These are phyloP conservation scores for Clitoria ternatea DNA, from an alignment of 306 rosid genomes.

Conservation along the genomic window DNA sequence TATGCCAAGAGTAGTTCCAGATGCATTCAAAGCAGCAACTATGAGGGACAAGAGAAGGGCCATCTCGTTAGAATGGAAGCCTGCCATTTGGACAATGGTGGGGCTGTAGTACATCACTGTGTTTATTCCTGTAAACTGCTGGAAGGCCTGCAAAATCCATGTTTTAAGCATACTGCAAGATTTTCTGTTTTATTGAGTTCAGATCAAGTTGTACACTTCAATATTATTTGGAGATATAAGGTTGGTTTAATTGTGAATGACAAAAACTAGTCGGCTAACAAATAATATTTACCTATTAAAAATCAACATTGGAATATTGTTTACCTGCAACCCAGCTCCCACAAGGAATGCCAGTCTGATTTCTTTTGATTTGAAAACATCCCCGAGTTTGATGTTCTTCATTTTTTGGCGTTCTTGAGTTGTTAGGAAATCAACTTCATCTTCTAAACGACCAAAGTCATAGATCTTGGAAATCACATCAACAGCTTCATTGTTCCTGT, in stretches of 20 bases:
- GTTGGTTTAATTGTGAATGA: too few species aligned
- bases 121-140: conserved; percentile 81
- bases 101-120: conserved; percentile 97
- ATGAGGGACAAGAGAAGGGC: conserved; percentile 74
- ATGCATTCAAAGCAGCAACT: conserved; percentile 73
- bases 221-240: too few species aligned
- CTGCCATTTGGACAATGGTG: conserved; percentile 86
- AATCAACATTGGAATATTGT: background rate
- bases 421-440: conserved; percentile 63
- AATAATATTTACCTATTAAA: too few species aligned
- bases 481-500: conserved; percentile 56
- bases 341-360: conserved; percentile 71
- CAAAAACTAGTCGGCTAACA: too few species aligned
- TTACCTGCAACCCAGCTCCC: conserved; percentile 86
- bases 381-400: conserved; percentile 28
- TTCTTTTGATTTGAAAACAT: conserved; percentile 58
- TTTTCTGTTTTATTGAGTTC: too few species aligned
- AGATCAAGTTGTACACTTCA: too few species aligned
- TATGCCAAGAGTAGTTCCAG: conserved; percentile 72
- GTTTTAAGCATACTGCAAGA: too few species aligned
- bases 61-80: conserved; percentile 62
- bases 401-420: conserved; percentile 50
- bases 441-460: conserved; percentile 59
- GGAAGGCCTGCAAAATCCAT: conserved; percentile 56
- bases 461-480: conserved; percentile 71